Percentiles rank a stretch among this genome's conserved stretches.
Evolutionary conservation across 768 basidiomycete species (phyloP).

Genomic region (Leccinum subtestaceum): DNA sequence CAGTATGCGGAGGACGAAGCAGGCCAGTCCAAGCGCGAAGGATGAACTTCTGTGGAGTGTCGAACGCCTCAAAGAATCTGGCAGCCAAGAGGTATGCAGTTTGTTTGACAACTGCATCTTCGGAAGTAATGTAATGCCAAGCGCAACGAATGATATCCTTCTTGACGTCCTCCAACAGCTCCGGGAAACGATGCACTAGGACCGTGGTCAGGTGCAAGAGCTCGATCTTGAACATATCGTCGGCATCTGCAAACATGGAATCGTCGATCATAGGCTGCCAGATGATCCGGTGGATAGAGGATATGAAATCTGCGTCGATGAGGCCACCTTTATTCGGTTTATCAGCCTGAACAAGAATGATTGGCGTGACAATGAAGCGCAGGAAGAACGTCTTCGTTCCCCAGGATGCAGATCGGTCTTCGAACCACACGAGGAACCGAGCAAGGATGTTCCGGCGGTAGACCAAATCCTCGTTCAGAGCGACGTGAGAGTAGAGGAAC

Average conservation of each 20-base stretch:
- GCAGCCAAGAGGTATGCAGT: constrained; percentile 89
- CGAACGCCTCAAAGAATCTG: constrained; percentile 86
- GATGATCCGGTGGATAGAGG: constrained; percentile 65
- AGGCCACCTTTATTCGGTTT: constrained; percentile 55
- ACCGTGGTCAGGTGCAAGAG: constrained; percentile 85
- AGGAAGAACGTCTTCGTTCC: constrained; percentile 76
- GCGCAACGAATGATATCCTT: constrained; percentile 94
- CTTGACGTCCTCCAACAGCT: constrained; percentile 75
- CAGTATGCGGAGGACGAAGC: constrained; percentile 76
- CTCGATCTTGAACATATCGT: constrained; percentile 90
- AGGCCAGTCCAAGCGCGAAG: constrained; percentile 88
- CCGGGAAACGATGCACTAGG: constrained; percentile 79
- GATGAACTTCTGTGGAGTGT: constrained; percentile 88
- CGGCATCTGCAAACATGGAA: constrained; percentile 50
- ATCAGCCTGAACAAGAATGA: constrained; percentile 72
- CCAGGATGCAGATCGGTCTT: constrained; percentile 58
- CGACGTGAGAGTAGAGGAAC: constrained; percentile 86
- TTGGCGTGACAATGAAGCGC: constrained; percentile 85
- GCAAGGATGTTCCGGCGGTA: constrained; percentile 81
- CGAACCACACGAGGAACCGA: constrained; percentile 86
- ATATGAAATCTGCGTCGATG: constrained; percentile 68
- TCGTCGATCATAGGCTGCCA: constrained; percentile 77
- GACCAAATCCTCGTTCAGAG: constrained; percentile 60
- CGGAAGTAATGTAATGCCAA: constrained; percentile 82
- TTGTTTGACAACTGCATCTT: constrained; percentile 91